These are phyloP conservation scores for Lichtheimia ornata DNA, from an alignment of 371 early-diverging fungal genomes.

Conservation along the genomic window DNA sequence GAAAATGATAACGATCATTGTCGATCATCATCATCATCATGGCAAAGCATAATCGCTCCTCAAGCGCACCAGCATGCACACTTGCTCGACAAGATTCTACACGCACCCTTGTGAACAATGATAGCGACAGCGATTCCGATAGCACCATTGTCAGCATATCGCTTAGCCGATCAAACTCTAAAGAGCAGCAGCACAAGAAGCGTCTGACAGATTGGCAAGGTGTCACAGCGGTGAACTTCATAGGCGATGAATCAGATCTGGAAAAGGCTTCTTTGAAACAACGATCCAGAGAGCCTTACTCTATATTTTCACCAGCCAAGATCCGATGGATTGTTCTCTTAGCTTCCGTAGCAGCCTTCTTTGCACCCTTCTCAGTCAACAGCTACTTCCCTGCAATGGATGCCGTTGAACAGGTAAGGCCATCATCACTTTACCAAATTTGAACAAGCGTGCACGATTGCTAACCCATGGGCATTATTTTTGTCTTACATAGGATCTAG, in stretches of 20 bases:
- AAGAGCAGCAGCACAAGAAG: background rate
- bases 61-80: slow-evolving; percentile 11
- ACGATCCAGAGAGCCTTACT: slow-evolving; percentile 10
- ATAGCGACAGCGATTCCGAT: background rate
- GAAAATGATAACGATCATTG: background rate
- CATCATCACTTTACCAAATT: background rate
- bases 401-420: slow-evolving; percentile 17
- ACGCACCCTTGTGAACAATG: slow-evolving; percentile 4
- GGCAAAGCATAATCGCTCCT: slow-evolving; percentile 10
- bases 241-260: slow-evolving; percentile 2
- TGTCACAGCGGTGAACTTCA: slow-evolving; percentile 1
- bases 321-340: slow-evolving; percentile 23
- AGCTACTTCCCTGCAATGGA: slow-evolving; percentile 34
- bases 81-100: slow-evolving; percentile 3
- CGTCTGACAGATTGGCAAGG: slow-evolving; percentile 11
- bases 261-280: background rate
- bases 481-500: slow-evolving; percentile 8
- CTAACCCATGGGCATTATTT: background rate
- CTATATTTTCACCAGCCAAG: slow-evolving; percentile 21
- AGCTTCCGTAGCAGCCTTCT: slow-evolving; percentile 28
- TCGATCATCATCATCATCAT: slow-evolving; percentile 3
- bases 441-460: background rate
- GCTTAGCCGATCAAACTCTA: background rate
- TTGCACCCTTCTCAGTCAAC: slow-evolving; percentile 30
- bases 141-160: slow-evolving; percentile 4